These are phyloP conservation scores for Oryza nivara DNA, from an alignment of 176 grass and related monocot species.

Conservation along the genomic window DNA sequence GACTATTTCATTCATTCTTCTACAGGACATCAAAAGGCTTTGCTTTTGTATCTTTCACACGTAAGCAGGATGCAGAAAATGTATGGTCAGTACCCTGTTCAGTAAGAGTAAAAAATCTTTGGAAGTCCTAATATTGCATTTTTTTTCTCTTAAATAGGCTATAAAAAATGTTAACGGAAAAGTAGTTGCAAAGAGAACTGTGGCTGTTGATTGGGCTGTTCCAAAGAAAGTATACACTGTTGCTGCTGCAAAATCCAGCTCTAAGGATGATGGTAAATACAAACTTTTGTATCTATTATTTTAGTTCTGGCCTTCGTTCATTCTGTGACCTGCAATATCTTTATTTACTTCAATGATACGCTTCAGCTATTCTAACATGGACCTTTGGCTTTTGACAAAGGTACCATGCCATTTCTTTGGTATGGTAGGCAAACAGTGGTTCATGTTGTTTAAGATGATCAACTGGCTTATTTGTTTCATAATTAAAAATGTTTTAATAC, in stretches of 20 bases:
- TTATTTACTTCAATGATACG: constrained; percentile 16
- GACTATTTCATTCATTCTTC: constrained; percentile 32
- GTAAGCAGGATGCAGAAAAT: constrained; percentile 97
- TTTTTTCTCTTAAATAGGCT: constrained; percentile 62
- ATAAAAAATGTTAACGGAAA: constrained; percentile 92
- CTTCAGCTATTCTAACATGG: background rate
- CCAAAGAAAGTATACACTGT: constrained; percentile 83
- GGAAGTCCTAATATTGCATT: constrained; percentile 26
- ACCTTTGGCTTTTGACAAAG: constrained; percentile 5
- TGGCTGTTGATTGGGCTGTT: constrained; percentile 98
- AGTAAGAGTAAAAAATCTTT: constrained; percentile 35
- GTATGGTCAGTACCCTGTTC: constrained; percentile 53
- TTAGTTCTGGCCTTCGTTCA: background rate
- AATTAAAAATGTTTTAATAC: background rate
- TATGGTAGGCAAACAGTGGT: background rate
- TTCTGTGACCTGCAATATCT: constrained; percentile 12
- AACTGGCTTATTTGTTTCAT: background rate
- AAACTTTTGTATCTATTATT: constrained; percentile 13
- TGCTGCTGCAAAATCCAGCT: constrained; percentile 65
- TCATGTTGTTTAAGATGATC: constrained; percentile 21
- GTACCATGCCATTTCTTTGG: background rate
- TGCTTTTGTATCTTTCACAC: constrained; percentile 97
- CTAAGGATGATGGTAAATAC: constrained; percentile 62
- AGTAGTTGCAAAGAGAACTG: constrained; percentile 73
- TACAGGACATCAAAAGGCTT: constrained; percentile 94